Evolutionary conservation across 805 yeast species (phyloP).

Genomic region (Sungouiella thailandica): DNA sequence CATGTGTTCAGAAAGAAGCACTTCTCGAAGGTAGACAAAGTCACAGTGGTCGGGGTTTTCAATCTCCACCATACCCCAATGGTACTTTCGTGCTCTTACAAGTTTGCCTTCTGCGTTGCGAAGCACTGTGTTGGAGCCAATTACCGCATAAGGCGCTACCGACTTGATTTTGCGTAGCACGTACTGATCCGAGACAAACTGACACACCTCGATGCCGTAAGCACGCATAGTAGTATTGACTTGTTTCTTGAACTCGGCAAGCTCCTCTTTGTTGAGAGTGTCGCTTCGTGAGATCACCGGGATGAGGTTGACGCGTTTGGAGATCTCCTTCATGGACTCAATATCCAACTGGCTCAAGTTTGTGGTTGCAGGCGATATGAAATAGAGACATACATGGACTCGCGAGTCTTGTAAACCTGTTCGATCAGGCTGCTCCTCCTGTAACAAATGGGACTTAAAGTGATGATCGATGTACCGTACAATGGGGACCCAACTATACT

Average conservation of each 20-base stretch:
- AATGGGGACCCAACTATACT: slow-evolving; percentile 36
- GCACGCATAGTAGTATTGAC: slow-evolving; percentile 46
- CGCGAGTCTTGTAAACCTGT: slow-evolving; percentile 48
- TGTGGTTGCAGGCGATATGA: slow-evolving; percentile 61
- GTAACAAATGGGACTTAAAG: slow-evolving; percentile 58
- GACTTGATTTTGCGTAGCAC: slow-evolving; percentile 27
- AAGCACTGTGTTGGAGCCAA: slow-evolving; percentile 53
- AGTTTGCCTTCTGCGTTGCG: slow-evolving; percentile 26
- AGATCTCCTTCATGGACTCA: slow-evolving; percentile 64
- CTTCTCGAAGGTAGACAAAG: slow-evolving; percentile 55
- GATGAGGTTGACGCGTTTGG: slow-evolving; percentile 69
- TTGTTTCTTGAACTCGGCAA: slow-evolving; percentile 47
- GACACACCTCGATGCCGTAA: slow-evolving; percentile 47
- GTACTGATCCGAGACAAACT: slow-evolving; percentile 22
- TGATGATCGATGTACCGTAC: slow-evolving; percentile 76
- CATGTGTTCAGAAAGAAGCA: slow-evolving; percentile 67
- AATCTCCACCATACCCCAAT: slow-evolving; percentile 85
- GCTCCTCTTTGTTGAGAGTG: slow-evolving; percentile 56
- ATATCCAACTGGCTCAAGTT: slow-evolving; percentile 60
- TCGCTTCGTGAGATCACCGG: slow-evolving; percentile 84
- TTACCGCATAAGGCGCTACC: slow-evolving; percentile 64
- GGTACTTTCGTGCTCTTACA: slow-evolving; percentile 58
- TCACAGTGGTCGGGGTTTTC: slow-evolving; percentile 79
- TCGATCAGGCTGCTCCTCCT: slow-evolving; percentile 51
- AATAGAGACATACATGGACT: slow-evolving; percentile 82